Conservation (phyloP, 495 filamentous ascomycete genomes). For the Friedmanniomyces simplex region DNA sequence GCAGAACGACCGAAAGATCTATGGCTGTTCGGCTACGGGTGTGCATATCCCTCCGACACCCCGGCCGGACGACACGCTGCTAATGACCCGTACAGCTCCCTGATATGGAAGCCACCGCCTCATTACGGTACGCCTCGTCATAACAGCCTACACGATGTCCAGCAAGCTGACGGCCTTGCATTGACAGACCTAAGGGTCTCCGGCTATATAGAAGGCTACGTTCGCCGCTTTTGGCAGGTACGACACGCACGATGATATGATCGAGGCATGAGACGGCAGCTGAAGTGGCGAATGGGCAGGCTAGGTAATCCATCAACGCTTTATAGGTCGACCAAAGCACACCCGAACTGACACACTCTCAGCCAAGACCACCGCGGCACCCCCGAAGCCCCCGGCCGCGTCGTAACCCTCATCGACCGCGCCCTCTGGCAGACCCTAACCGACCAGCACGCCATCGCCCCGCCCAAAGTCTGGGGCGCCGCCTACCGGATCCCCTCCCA, state of each 20-base stretch:
- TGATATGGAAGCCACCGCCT: conserved; percentile 98
- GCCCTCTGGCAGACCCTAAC: conserved; percentile 68
- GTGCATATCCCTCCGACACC: background rate
- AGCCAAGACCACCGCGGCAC: conserved; percentile 95
- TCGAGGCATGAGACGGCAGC: conserved; percentile 11
- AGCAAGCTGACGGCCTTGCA: background rate
- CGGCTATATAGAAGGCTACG: conserved; percentile 88
- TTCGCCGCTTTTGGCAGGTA: conserved; percentile 97
- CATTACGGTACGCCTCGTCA: conserved; percentile 61
- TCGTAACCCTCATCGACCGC: conserved; percentile 83
- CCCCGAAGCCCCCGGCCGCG: conserved; percentile 71
- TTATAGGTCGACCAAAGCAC: background rate
- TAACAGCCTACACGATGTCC: no score
- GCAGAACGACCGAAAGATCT: conserved; percentile 11
- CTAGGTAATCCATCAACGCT: conserved; percentile 37
- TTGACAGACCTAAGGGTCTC: conserved; percentile 66
- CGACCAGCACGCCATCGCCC: conserved; percentile 47
- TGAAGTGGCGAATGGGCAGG: conserved; percentile 34
- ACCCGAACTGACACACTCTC: background rate
- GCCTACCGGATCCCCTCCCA: conserved; percentile 76
- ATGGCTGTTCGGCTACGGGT: conserved; percentile 28
- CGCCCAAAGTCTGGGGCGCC: conserved; percentile 73
- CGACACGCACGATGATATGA: conserved; percentile 4
- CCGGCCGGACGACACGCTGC: background rate
- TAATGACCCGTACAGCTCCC: conserved; percentile 46